A percentile compares a stretch with the other conserved stretches of the same genome.
These are phyloP conservation scores for Cordyceps cicadae DNA, from an alignment of 2,329 filamentous ascomycete species.

Conservation along the genomic window DNA sequence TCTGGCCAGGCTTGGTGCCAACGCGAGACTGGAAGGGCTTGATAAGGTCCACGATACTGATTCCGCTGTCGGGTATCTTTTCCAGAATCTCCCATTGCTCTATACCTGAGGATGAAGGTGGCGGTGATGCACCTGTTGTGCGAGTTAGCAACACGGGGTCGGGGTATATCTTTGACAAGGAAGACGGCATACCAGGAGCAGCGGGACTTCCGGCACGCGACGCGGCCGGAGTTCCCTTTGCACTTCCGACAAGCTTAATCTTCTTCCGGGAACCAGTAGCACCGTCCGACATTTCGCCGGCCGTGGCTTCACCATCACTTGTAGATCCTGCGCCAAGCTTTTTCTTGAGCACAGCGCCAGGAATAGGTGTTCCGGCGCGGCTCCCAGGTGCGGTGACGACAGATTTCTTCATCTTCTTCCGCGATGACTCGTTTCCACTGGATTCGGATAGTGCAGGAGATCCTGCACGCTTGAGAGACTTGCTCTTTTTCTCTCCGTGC, in stretches of 20 bases:
- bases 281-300: conserved; percentile 58
- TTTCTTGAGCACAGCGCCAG: conserved; percentile 30
- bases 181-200: conserved; percentile 27
- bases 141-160: neutral
- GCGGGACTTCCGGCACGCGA: conserved; percentile 55
- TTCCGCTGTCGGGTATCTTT: conserved; percentile 45
- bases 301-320: conserved; percentile 66
- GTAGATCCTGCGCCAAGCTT: conserved; percentile 49
- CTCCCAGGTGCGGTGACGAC: conserved; percentile 40
- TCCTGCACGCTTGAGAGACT: conserved; percentile 70
- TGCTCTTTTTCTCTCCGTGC: conserved; percentile 42
- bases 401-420: conserved; percentile 67
- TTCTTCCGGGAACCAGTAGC: conserved; percentile 38
- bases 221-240: conserved; percentile 45
- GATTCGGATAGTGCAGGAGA: conserved; percentile 85
- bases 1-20: conserved; percentile 42
- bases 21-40: conserved; percentile 46
- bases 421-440: conserved; percentile 80
- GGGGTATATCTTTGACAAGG: neutral
- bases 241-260: conserved; percentile 44
- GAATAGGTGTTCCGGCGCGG: conserved; percentile 47
- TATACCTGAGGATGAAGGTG: conserved; percentile 29
- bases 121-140: conserved; percentile 24
- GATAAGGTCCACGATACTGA: conserved; percentile 46
- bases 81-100: conserved; percentile 47